These are phyloP conservation scores for Dryas drummondii DNA, from an alignment of 306 rosid species.

Conservation along the genomic window DNA sequence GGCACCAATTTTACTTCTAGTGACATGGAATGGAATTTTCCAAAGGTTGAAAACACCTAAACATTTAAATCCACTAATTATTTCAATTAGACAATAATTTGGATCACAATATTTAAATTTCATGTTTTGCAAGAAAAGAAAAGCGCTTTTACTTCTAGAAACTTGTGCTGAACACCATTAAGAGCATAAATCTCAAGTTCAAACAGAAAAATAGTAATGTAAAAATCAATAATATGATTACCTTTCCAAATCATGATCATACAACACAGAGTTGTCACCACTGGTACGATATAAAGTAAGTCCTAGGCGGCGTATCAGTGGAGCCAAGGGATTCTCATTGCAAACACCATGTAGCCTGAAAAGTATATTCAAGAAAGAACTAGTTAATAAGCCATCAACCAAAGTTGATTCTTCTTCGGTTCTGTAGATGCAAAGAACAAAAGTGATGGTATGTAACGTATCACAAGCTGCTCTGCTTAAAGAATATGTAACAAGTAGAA, in stretches of 20 bases:
- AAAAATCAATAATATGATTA: constrained; percentile 25
- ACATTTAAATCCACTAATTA: not conserved
- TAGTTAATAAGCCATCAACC: constrained; percentile 13
- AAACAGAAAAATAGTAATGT: not conserved
- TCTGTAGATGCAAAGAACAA: not conserved
- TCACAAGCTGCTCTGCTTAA: not conserved
- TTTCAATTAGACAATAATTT: not conserved
- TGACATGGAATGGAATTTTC: not conserved
- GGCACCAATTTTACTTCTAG: not conserved
- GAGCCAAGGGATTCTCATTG: constrained; percentile 89
- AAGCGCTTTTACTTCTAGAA: not conserved
- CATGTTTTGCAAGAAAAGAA: not conserved
- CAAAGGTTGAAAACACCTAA: not conserved
- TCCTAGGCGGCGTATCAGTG: constrained; percentile 71
- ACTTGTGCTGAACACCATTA: not conserved
- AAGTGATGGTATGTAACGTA: not conserved
- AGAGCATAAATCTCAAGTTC: not conserved
- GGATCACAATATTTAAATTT: not conserved
- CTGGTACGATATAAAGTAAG: constrained; percentile 78
- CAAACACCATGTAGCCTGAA: constrained; percentile 88
- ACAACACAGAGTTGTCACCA: constrained; percentile 80
- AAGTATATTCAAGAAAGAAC: constrained; percentile 6
- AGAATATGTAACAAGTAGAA: not conserved
- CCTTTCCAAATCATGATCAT: constrained; percentile 96
- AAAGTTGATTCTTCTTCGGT: not conserved